Evolutionary conservation across 192 early-diverging fungal genomes (phyloP).

Genomic region (Irineochytrium annulatum): DNA sequence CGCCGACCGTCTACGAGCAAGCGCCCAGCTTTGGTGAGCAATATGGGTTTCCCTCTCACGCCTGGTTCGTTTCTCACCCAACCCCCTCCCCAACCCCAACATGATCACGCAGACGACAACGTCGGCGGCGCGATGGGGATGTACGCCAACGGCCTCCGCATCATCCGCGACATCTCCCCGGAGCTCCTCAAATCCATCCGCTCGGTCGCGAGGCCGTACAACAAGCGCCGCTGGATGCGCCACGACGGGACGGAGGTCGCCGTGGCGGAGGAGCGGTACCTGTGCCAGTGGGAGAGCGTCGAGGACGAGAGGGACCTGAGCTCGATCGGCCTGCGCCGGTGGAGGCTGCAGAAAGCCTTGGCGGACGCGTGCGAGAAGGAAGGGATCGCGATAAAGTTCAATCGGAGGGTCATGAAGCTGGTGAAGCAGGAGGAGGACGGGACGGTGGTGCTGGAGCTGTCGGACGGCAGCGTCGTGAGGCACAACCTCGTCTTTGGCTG

Average conservation of each 20-base stretch:
- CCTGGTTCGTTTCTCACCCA: not conserved
- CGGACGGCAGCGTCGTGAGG: constrained; percentile 6
- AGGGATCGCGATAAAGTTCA: constrained; percentile 14
- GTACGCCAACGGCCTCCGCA: constrained; percentile 35
- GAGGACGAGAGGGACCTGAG: constrained; percentile 23
- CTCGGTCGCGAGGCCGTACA: constrained; percentile 20
- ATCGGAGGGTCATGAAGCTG: constrained; percentile 18
- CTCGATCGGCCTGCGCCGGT: constrained; percentile 37
- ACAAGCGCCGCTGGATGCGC: constrained; percentile 26
- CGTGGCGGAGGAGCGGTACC: constrained; percentile 25
- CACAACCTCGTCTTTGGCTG: constrained; percentile 36
- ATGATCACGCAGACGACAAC: no score
- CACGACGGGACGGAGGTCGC: constrained; percentile 43
- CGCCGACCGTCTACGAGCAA: constrained; percentile 35
- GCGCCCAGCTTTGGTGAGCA: not conserved
- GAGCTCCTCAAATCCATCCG: constrained; percentile 16
- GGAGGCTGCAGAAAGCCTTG: constrained; percentile 31
- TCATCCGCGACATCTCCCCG: constrained; percentile 36
- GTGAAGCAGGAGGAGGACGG: not conserved
- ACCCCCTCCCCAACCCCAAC: not conserved
- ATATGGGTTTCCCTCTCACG: not conserved
- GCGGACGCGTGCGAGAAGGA: constrained; percentile 9
- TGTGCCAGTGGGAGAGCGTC: constrained; percentile 5
- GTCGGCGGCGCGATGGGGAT: constrained; percentile 20
- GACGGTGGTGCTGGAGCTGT: constrained; percentile 16